Base-by-base conservation (phyloP, 805 yeast species). In the Starmerella apis region DNA sequence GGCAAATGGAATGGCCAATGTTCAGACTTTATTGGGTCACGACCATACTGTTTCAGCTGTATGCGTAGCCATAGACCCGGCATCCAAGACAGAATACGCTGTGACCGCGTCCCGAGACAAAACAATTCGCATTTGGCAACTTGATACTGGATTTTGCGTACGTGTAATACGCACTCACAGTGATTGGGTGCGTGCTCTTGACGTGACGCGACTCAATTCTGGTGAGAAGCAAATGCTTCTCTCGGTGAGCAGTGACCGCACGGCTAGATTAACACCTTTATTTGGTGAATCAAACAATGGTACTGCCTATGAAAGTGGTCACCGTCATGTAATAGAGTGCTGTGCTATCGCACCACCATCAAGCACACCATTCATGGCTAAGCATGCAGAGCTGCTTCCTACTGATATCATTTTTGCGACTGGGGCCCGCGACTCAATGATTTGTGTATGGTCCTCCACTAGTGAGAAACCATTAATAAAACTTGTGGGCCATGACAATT, bases 91-190 rank as follows among this genome's bases (percentile, higher is more conserved):
- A 2, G 66, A 68, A 24, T 70, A 83, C 63, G 60, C 81, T 6
- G 65, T 69, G 2, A 72, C 78, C 3, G 92, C 95, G 57, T 88
- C 96, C 0, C 92, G 94, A 61, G 98, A 90, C 63, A 72, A 92
- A 54, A 85, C 96, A 0, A 77, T 92, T 24, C 83, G 84, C 51
- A 65, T 92, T 3, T 92, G 94, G 84, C 79, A 79, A 55, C 72
- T 80, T 55, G 62, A 65, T 11, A 65, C 78, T 1, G 95, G 95
- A 0, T 79, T 77, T 71, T 77, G 86, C 52, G 57, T 77, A 16
- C 73, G 74, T 52, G 77, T 84, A 0, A 77, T 86, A 50, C 71
- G 75, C 14, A 90, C 88, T 1, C 96, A 88, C 65, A 75, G 84
- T 9, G 95, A 86, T 56, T 88, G 96, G 96, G 86, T 86, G 3